Evolutionary conservation across 2,329 filamentous ascomycete genomes (phyloP), one percentile per base, ranked within the genome.

Genomic region (Botrytis cinerea): DNA sequence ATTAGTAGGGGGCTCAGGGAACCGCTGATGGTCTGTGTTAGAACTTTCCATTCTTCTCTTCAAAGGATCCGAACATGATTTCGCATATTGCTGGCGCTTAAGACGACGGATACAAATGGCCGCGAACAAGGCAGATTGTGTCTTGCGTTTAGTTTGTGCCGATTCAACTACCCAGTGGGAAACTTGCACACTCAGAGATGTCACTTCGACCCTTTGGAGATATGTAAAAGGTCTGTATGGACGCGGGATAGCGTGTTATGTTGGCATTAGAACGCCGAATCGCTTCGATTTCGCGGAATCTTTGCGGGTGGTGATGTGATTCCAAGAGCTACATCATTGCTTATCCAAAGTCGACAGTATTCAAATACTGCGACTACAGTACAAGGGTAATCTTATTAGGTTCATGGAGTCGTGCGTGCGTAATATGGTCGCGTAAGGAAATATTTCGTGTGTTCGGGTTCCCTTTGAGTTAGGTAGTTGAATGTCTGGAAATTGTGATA

Each of bases 51-150:
- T 18, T 40, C 35, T n/a, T 62, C 7, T 62, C 35, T 40, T n/a
- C 1, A 25, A 62, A 62, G 35, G 35, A 62, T 40, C 12, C 60
- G 35, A 40, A 62, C 22, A 40, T 40, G 60, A 62, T 40, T 62
- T 35, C 60, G 7, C 25, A 62, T n/a, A 62, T 40, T 40, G 35
- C 60, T 40, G 60, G 60, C 60, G 60, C 60, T 62, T 62, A 40
- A 61, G 7, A n/a, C 60, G 35, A 62, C 25, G 38, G 16, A 62
- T 40, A 40, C 60, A 62, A n/a, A 62, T 62, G 12, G 60, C 35
- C 40, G 14, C 35, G 14, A 62, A 40, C 35, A 38, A 62, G 38
- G 35, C 35, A 40, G 38, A 40, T 62, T 62, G 35, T 62, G 25
- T 40, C 22, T 8, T 62, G 22, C 25, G 59, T 61, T 40, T 61